A percentile compares a stretch with the other conserved stretches of the same genome.
These are phyloP conservation scores for Balansia obtecta DNA, from an alignment of 2,329 filamentous ascomycete genomes.

Conservation along the genomic window DNA sequence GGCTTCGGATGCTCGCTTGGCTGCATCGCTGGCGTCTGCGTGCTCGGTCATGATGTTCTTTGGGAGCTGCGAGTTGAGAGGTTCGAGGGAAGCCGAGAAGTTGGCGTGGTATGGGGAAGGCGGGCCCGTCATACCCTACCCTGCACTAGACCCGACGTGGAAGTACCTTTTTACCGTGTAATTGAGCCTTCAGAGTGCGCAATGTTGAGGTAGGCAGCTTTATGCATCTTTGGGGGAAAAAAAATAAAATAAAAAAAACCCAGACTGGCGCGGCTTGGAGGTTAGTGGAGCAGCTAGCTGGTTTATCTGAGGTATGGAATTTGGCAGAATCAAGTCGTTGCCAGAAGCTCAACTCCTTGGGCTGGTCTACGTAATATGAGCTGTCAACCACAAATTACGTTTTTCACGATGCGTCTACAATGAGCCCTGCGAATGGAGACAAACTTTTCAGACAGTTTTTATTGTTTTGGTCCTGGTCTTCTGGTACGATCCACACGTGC, in stretches of 20 bases:
- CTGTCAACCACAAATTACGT: slow-evolving; percentile 70
- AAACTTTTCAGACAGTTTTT: slow-evolving; percentile 62
- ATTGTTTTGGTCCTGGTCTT: slow-evolving; percentile 74
- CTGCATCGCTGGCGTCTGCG: slow-evolving; percentile 20
- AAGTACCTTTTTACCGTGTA: no score
- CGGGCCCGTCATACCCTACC: no score
- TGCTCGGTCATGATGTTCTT: slow-evolving; percentile 26
- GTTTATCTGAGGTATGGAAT: no score
- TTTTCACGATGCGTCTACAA: slow-evolving; percentile 57
- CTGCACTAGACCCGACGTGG: no score
- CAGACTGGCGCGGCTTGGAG: no score
- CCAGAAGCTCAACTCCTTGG: no score
- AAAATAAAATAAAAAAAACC: no score
- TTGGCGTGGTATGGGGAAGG: neutral
- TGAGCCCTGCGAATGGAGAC: slow-evolving; percentile 69
- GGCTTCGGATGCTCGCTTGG: slow-evolving; percentile 45
- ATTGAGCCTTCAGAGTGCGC: no score
- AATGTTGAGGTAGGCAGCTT: no score
- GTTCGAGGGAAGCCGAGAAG: neutral
- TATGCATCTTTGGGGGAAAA: no score
- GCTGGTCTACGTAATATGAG: slow-evolving; percentile 45
- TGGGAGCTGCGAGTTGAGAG: neutral
- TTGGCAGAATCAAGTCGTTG: no score
- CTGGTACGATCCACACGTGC: slow-evolving; percentile 45
- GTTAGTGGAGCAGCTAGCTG: no score